Evolutionary conservation across 106 monocot species (phyloP).

Genomic region (Dioscorea zingiberensis): DNA sequence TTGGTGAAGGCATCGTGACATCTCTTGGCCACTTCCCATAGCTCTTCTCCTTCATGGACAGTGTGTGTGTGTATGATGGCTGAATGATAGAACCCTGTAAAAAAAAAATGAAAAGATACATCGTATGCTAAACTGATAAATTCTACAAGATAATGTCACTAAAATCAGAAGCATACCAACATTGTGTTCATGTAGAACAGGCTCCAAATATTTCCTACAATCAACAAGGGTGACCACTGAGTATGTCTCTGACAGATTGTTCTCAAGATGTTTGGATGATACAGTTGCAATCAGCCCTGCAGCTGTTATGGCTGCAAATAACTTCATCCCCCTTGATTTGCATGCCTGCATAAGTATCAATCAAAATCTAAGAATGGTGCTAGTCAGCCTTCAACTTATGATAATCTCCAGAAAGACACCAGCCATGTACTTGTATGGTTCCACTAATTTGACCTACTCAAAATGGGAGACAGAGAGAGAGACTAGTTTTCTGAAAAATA

Average conservation of each 20-base stretch:
- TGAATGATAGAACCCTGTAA: conserved; percentile 81
- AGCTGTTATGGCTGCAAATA: conserved; percentile 47
- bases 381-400: too few relatives aligned
- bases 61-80: conserved; percentile 61
- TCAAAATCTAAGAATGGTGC: too few relatives aligned
- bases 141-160: too few relatives aligned
- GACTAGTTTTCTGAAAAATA: too few relatives aligned
- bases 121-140: too few relatives aligned
- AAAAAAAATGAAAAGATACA: neutral
- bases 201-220: conserved; percentile 61
- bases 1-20: conserved; percentile 48
- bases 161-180: conserved; percentile 36
- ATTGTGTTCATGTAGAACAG: conserved; percentile 33
- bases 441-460: too few relatives aligned
- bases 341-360: conserved; percentile 41
- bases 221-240: conserved; percentile 58
- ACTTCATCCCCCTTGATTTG: conserved; percentile 54
- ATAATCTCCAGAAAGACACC: too few relatives aligned
- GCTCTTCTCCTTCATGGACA: conserved; percentile 40
- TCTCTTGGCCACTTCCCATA: conserved; percentile 69
- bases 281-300: conserved; percentile 52
- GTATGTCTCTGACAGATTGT: conserved; percentile 45
- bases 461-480: too few relatives aligned
- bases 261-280: conserved; percentile 42
- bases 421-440: too few relatives aligned